These are phyloP conservation scores for Dothideomycetidae sp. DNA, from an alignment of 2,329 filamentous ascomycete genomes.

Conservation along the genomic window DNA sequence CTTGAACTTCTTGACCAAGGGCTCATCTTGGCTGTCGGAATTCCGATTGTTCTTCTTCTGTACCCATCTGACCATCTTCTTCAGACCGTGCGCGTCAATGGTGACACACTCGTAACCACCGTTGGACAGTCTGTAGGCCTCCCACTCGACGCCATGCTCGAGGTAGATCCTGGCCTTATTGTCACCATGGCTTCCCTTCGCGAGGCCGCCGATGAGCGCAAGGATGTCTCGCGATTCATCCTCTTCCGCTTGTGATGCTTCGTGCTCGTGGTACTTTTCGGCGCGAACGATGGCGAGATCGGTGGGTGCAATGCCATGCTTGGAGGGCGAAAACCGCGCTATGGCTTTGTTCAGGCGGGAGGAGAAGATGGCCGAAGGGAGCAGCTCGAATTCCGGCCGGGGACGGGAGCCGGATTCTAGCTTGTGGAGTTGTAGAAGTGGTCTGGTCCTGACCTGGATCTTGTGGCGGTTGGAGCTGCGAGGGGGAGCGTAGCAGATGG, in stretches of 20 bases:
- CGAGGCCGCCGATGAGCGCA: constrained; percentile 46
- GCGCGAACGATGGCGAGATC: constrained; percentile 59
- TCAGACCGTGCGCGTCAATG: constrained; percentile 43
- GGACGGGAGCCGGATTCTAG: constrained; percentile 45
- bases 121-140: constrained; percentile 28
- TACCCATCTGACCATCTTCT: constrained; percentile 56
- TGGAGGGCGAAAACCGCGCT: constrained; percentile 48
- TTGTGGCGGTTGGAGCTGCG: constrained; percentile 42
- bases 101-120: constrained; percentile 44
- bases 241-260: constrained; percentile 38
- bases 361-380: constrained; percentile 44
- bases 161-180: constrained; percentile 57
- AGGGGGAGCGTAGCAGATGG: constrained; percentile 54
- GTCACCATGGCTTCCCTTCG: constrained; percentile 27
- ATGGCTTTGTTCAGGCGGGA: constrained; percentile 46
- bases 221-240: constrained; percentile 42
- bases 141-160: constrained; percentile 32
- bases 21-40: neutral
- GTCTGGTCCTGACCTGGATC: constrained; percentile 50
- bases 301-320: constrained; percentile 49
- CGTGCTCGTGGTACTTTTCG: constrained; percentile 44
- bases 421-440: constrained; percentile 59
- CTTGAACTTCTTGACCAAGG: constrained; percentile 43
- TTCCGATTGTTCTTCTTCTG: constrained; percentile 27
- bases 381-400: constrained; percentile 56